phyloP scores from a whole-genome alignment of 305 asterid species.

The Solanum hybrid region DNA sequence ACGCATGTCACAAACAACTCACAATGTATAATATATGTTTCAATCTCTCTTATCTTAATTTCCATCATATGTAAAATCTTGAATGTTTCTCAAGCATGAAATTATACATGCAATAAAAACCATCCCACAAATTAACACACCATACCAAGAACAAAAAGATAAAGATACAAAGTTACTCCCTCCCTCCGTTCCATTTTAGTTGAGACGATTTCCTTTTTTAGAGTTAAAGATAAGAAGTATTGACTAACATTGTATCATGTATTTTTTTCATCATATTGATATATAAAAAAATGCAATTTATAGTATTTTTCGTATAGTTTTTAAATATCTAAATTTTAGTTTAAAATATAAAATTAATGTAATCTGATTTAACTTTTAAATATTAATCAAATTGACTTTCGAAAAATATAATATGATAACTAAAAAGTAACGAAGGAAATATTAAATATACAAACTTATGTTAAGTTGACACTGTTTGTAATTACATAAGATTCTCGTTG shows the following conservation, averaged over 20 bases:
- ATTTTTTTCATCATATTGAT: too few species aligned
- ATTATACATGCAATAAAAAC: neutral
- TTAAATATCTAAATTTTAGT: too few species aligned
- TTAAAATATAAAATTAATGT: too few species aligned
- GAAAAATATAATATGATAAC: neutral
- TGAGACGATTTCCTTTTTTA: neutral
- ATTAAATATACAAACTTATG: neutral
- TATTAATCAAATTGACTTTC: too few species aligned
- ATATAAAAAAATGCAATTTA: too few species aligned
- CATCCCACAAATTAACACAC: neutral
- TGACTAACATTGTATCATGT: neutral
- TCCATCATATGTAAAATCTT: neutral
- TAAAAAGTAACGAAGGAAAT: neutral
- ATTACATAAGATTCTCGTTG: neutral
- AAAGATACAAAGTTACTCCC: neutral
- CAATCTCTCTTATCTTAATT: neutral
- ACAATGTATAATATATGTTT: neutral
- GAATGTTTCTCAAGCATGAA: neutral
- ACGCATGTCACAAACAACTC: neutral
- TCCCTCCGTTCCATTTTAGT: neutral
- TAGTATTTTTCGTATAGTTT: too few species aligned
- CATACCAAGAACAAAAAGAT: neutral
- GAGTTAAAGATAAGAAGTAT: neutral
- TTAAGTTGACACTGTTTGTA: neutral
- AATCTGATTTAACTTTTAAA: neutral